Base-by-base conservation (phyloP, 352 stramenopile genomes). In the Globisporangium nodosum region DNA sequence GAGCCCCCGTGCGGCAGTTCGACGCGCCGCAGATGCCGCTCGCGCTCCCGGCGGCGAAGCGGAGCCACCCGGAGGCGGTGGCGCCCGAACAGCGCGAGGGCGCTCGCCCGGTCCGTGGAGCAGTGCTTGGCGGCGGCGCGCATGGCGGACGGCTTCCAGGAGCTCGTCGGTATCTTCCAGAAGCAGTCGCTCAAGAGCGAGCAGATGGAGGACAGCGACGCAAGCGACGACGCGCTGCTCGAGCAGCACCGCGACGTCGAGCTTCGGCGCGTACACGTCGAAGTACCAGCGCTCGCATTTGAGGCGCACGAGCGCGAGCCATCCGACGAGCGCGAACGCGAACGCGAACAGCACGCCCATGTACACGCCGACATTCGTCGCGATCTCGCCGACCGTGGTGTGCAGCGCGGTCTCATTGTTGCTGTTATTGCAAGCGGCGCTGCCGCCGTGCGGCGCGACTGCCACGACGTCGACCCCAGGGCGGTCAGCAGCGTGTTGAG, bases 301-400 rank as follows among this genome's bases (percentile, higher is more conserved):
- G 47, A 64, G 74, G 24, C 65, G 64, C 8, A 67, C 56, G 18
- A 85, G 54, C 0, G 74, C 49, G 27, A 68, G 54, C 73, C 71
- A 87, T 12, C 65, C 59, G 1, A 54, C 39, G 12, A 87, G 69
- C 21, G 21, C 21, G 21, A 24, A n/a, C 3, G 57, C 78, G 3
- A 82, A 54, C 5, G 75, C 62, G 24, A 90, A 86, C n/a, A n/a
- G n/a, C n/a, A 88, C 74, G 24, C 73, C 78, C 71, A 90, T 85
- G 65, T 87, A 90, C 24, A 91, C 73, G 12, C 65, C 76, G 0
- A 92, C 76, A 43, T 85, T 87, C 33, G 53, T 60, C 3, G 74
- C 74, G 48, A 87, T 70, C 48, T 78, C 71, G 5, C 27, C 56
- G 13, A 79, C 61, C 0, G 78, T 78, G 12, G 86, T 72, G 37